Base-by-base conservation (phyloP, 2,329 filamentous ascomycete genomes). In the Cladosporium colombiae region DNA sequence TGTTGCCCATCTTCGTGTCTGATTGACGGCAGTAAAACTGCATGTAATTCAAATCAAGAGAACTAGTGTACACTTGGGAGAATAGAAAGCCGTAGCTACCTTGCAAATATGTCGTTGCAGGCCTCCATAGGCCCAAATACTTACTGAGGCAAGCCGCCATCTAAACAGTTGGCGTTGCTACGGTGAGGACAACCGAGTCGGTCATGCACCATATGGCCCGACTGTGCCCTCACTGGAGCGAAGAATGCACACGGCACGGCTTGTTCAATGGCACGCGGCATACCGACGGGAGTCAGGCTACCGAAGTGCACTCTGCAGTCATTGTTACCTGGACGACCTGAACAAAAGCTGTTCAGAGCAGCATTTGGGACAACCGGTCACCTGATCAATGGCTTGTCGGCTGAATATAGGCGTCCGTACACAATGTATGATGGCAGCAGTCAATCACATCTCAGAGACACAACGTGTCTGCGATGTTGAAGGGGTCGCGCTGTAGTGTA, bases 141-240 rank as follows among this genome's bases (percentile, higher is more conserved):
- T 33, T 35, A 13, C 53, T 11, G n/a, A n/a, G 13, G 16, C 29
- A 35, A 16, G 31, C 27, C 53, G 53, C 13, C 29, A 56, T 37
- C 46, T 25, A 62, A 62, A 62, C 44, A 62, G 46, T 53, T 29
- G 13, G 40, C 59, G 59, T 62, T 62, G 59, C 59, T 52, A 62
- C 59, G 46, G 59, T 37, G 31, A 62, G 46, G 23, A 23, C 29
- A 35, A 14, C 53, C 53, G n/a, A 21, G 50, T 53, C 50, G 50
- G 49, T 27, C 18, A 6, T 29, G 27, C 27, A 29, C 27, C 27
- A 29, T 29, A 29, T 27, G 49, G 11, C 29, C 21, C 49, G 23
- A 10, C 29, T 16, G 5, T 29, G 16, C 50, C 16, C 27, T 18
- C 25, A 11, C 29, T 33, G 29, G 49, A 25, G 29, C n/a, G 31